A percentile compares a stretch with the other conserved stretches of the same genome.
These are phyloP conservation scores for Cicer judaicum DNA, from an alignment of 306 rosid species.

Conservation along the genomic window DNA sequence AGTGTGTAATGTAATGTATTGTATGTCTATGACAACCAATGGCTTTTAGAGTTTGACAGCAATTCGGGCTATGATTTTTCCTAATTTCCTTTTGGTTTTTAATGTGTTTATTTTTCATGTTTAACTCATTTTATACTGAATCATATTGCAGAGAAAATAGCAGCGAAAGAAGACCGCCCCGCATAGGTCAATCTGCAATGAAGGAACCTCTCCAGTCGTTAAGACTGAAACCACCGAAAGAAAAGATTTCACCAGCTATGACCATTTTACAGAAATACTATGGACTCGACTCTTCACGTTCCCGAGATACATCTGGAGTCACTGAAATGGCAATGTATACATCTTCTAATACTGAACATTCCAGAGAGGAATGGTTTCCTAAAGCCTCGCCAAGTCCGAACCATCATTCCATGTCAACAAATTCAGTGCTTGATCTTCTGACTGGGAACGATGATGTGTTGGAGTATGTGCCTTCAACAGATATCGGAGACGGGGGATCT, in stretches of 20 bases:
- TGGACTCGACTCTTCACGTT: conserved; percentile 56
- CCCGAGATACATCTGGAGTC: conserved; percentile 46
- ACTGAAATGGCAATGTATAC: conserved; percentile 69
- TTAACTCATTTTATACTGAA: conserved; percentile 38
- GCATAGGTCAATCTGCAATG: conserved; percentile 52
- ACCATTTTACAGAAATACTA: conserved; percentile 70
- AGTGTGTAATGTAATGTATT: neutral
- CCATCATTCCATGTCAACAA: conserved; percentile 52
- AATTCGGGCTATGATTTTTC: conserved; percentile 13
- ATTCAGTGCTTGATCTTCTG: conserved; percentile 52
- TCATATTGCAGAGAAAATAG: conserved; percentile 54
- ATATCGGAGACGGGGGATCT: conserved; percentile 56
- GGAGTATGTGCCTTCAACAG: conserved; percentile 47
- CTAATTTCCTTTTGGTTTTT: neutral
- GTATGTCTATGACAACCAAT: neutral
- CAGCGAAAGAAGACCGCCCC: conserved; percentile 43
- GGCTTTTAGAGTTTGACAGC: conserved; percentile 25
- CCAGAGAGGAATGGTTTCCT: conserved; percentile 55
- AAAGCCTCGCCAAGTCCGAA: conserved; percentile 53
- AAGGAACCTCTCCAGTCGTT: conserved; percentile 55
- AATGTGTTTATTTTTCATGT: neutral
- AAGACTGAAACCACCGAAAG: conserved; percentile 58
- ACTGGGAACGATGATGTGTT: conserved; percentile 54
- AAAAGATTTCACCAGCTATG: conserved; percentile 66
- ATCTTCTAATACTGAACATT: conserved; percentile 53